Evolutionary conservation across 1,284 basidiomycete species (phyloP).

Genomic region (Ganoderma boninense): DNA sequence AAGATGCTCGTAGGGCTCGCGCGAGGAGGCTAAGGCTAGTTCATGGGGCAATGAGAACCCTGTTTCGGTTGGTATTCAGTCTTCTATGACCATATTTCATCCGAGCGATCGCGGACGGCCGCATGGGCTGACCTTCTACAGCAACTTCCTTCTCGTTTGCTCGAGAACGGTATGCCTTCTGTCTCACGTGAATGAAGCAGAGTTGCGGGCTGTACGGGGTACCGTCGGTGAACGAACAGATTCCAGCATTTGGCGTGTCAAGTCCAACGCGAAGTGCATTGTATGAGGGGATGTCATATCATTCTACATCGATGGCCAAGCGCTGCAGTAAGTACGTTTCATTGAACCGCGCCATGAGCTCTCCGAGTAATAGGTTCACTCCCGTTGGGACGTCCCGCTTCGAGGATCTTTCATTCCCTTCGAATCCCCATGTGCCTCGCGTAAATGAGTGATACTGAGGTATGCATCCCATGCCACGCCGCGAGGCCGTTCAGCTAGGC

Average conservation of each 20-base stretch:
- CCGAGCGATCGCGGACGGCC: not conserved
- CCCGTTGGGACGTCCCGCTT: not conserved
- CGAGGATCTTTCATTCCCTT: not conserved
- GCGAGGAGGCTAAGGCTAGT: not conserved
- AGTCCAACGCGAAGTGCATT: not conserved
- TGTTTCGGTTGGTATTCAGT: not conserved
- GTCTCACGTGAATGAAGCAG: not conserved
- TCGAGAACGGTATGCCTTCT: not conserved
- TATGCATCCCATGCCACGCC: not conserved
- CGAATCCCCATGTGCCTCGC: not conserved
- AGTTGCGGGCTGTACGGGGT: not conserved
- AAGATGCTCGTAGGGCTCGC: not conserved
- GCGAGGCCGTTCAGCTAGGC: not conserved
- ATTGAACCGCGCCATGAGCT: too few relatives aligned
- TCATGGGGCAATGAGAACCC: not conserved
- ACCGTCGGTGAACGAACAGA: not conserved
- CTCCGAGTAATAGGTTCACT: not conserved
- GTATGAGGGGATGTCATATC: not conserved
- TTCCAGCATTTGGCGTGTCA: not conserved
- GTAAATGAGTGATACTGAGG: not conserved
- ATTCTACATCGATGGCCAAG: not conserved
- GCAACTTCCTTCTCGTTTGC: not conserved
- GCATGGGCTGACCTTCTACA: not conserved
- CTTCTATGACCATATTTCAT: not conserved
- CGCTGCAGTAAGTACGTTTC: not conserved